Base-by-base conservation (phyloP, 2,329 filamentous ascomycete genomes). In the Fusarium sp. region DNA sequence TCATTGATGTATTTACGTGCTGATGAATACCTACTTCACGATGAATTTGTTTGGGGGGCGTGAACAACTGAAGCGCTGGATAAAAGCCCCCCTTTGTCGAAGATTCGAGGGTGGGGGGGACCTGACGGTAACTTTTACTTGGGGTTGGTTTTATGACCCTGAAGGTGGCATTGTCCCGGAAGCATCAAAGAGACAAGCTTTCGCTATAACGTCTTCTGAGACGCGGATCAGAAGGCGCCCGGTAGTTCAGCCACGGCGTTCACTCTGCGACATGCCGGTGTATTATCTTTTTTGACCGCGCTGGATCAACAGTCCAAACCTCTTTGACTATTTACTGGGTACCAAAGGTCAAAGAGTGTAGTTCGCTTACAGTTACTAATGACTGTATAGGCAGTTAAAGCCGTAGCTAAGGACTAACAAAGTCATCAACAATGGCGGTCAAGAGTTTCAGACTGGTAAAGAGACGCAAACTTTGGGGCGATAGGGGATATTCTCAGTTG, bases 161-260 rank as follows among this genome's bases (percentile, higher is more conserved):
- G 20, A 41, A 40, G 41, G 37, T 41, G 30, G 42, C 23, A 41
- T 45, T 30, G 18, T 23, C 23, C 37, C 18, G 13, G 56, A 45
- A 47, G 23, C 28, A 34, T 37, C 36, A 47, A 41, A 54, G 40
- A 65, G 47, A 52, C 42, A 66, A 69, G 47, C 61, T 66, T 69
- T 65, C 45, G 30, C 45, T 37, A 53, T 9, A 16, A 30, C 41
- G n/a, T 16, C 18, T 28, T 65, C 36, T 52, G 53, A 59, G 45
- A 53, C 45, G 23, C 16, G 36, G 52, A 23, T 11, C 36, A 53
- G 31, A 45, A 18, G 53, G 44, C 51, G 50, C 30, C 46, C 46
- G 28, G 60, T 63, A 72, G 67, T 61, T 58, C 56, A 67, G 70
- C 61, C 61, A 64, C 40, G 54, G 52, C 68, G 51, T 41, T 45